Base-by-base conservation (phyloP, 495 filamentous ascomycete genomes). In the Chaetomidium leptoderma region DNA sequence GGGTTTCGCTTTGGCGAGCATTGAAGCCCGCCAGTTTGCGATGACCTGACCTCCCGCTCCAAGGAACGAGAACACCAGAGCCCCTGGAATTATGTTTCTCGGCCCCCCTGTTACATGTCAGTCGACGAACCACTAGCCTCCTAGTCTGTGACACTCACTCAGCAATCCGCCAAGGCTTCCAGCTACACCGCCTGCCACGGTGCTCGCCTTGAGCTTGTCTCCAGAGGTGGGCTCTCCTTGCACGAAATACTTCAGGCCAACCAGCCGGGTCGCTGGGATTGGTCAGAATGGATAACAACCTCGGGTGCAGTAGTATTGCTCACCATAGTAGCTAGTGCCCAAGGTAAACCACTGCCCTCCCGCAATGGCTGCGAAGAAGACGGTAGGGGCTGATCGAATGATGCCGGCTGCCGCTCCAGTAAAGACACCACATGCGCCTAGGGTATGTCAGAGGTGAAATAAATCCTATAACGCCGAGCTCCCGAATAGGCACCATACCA, bases 291-390 rank as follows among this genome's bases (percentile, higher is more conserved):
- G 6, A 50, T 2, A 45, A 9, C 16, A 37, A 21, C 32, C 2
- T 40, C 24, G 32, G 14, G 16, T n/a, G 14, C 10, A 10, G n/a
- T 2, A 10, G 33, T 37, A 16, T 30, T 19, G 19, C 58, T 58
- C 66, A 95, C 89, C 87, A 77, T 82, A 89, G 69, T 86, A 98
- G 17, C 83, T 85, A 43, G 78, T 81, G 29, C 90, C 90, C 43
- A 95, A 80, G 37, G 78, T 73, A 72, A 87, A 88, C 81, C 87
- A 96, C 72, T 96, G 91, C 39, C 88, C 74, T 35, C 88, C 86
- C 29, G 85, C 83, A 53, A 84, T 81, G 35, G 85, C 44, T 6
- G 90, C 84, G 73, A 91, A 93, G 6, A 95, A 70, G 9, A 80
- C 78, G 37, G 86, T 84, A 17, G 76, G 73, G 5, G 74, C 80